A percentile compares a stretch with the other conserved stretches of the same genome.
phyloP scores from a whole-genome alignment of 78 protist species.

The Dictyostelium brefeldianum region DNA sequence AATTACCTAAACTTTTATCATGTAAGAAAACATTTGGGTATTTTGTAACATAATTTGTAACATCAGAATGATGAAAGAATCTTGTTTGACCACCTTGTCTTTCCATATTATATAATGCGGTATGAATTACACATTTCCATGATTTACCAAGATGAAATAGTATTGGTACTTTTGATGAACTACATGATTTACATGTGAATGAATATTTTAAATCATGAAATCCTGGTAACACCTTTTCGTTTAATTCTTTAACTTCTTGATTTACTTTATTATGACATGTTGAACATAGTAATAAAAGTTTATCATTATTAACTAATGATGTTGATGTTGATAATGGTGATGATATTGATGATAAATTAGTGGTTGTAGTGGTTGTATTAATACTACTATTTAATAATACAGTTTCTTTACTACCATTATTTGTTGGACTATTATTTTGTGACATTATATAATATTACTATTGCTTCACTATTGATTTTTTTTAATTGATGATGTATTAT shows the following conservation, averaged over 20 bases:
- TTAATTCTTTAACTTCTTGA: conserved; percentile 67
- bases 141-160: conserved; percentile 61
- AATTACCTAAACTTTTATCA: conserved; percentile 70
- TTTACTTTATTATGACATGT: conserved; percentile 34
- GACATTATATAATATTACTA: background rate
- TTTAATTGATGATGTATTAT: no score
- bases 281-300: conserved; percentile 25
- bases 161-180: conserved; percentile 40
- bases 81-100: conserved; percentile 26
- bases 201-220: conserved; percentile 71
- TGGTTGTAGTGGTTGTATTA: background rate
- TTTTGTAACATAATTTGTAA: conserved; percentile 52
- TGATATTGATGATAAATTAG: background rate
- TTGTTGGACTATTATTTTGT: background rate
- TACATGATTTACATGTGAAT: conserved; percentile 46
- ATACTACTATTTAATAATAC: background rate
- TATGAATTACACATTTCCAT: conserved; percentile 80
- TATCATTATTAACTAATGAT: background rate
- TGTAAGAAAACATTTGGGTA: conserved; percentile 76
- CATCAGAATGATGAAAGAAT: conserved; percentile 70
- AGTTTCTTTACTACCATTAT: background rate
- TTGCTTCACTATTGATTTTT: no score
- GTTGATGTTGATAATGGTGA: background rate
- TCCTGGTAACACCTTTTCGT: conserved; percentile 65
- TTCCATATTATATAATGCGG: conserved; percentile 66